These are phyloP conservation scores for Tanacetum coccineum DNA, from an alignment of 129 eudicot genomes.

Conservation along the genomic window DNA sequence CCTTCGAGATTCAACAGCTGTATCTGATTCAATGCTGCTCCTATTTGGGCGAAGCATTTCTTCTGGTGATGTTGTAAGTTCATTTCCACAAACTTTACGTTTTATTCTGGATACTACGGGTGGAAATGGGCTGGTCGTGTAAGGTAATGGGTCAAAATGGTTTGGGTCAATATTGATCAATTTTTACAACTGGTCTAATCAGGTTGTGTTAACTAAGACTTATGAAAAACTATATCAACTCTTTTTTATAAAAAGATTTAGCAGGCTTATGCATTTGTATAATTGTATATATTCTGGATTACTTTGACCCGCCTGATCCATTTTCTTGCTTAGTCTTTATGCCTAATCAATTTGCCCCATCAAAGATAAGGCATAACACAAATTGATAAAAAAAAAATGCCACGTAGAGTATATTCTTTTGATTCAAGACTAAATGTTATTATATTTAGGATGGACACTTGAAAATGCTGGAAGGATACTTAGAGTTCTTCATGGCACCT, in stretches of 20 bases:
- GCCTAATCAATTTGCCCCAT: not conserved
- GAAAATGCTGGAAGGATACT: constrained; percentile 84
- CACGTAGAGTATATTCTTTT: not conserved
- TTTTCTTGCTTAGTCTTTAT: not conserved
- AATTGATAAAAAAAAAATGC: not conserved
- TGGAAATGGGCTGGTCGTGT: not conserved
- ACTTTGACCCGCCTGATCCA: not conserved
- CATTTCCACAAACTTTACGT: constrained; percentile 8
- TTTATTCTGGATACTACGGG: not conserved
- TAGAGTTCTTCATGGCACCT: constrained; percentile 77
- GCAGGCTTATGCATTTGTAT: not conserved
- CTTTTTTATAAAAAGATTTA: not conserved
- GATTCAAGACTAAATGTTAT: not conserved
- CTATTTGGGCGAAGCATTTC: constrained; percentile 75
- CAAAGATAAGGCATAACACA: not conserved
- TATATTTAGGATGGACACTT: constrained; percentile 65
- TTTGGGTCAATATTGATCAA: not conserved
- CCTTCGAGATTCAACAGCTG: constrained; percentile 83
- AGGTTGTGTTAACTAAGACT: no score
- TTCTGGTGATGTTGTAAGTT: constrained; percentile 53
- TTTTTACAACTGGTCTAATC: no score
- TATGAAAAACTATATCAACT: no score
- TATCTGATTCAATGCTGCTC: constrained; percentile 79
- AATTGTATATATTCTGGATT: not conserved
- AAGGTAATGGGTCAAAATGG: not conserved